A percentile compares a stretch with the other conserved stretches of the same genome.
phyloP scores from a whole-genome alignment of 75 land plant genomes.

The Selaginella tamariscina region DNA sequence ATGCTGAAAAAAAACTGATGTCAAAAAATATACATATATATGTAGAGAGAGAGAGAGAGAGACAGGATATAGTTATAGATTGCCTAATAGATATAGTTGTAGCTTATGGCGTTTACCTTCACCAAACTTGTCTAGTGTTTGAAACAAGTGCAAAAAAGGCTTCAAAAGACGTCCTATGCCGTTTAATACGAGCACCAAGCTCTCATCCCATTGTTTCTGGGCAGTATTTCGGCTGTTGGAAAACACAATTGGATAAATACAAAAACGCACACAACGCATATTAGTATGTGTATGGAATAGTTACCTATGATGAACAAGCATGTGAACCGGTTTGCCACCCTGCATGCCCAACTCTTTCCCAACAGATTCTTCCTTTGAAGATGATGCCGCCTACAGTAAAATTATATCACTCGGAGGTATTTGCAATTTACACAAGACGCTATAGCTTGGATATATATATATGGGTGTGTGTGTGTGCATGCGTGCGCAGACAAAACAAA shows the following conservation, averaged over 20 bases:
- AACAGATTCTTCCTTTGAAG: conserved; percentile 93
- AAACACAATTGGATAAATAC: not conserved
- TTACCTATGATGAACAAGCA: conserved; percentile 98
- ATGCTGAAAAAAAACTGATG: conserved; percentile 41
- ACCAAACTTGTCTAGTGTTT: conserved; percentile 45
- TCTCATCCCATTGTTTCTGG: conserved; percentile 99
- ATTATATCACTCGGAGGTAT: no score
- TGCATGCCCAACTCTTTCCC: conserved; percentile 85
- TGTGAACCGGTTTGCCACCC: conserved; percentile 95
- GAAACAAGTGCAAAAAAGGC: conserved; percentile 67
- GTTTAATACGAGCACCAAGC: conserved; percentile 72
- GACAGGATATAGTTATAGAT: no score
- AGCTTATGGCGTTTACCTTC: conserved; percentile 47
- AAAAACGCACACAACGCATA: no score
- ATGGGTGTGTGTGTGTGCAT: no score
- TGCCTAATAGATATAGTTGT: no score
- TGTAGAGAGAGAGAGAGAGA: no score
- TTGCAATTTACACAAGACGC: no score
- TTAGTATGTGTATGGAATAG: no score
- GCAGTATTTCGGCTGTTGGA: conserved; percentile 84
- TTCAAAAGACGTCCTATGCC: conserved; percentile 80
- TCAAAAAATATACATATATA: not conserved
- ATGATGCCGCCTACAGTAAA: conserved; percentile 56
- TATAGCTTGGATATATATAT: no score
- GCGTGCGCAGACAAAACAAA: no score